Percentiles rank a stretch among this genome's conserved stretches.
Conservation (phyloP, 2,329 filamentous ascomycete genomes). For the Hypoxylon rubiginosum region DNA sequence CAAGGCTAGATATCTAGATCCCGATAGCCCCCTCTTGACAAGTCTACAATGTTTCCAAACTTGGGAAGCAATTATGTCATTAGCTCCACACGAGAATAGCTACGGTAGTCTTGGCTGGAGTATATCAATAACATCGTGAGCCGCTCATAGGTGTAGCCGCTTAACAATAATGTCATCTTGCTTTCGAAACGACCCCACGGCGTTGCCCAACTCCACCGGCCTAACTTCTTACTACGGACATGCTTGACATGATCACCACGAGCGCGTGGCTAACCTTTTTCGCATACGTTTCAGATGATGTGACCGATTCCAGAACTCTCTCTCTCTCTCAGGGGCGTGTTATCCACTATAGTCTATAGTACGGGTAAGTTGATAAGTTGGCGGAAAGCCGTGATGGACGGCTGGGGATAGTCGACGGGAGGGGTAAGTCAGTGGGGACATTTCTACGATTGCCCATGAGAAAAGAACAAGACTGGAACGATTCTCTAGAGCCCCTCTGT, state of each 20-base stretch:
- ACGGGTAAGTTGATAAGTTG: constrained; percentile 7
- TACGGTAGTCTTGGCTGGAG: constrained; percentile 12
- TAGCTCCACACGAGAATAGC: constrained; percentile 26
- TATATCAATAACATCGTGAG: constrained; percentile 21
- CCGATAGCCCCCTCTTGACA: constrained; percentile 34
- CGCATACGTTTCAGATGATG: constrained; percentile 37
- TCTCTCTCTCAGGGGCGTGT: constrained; percentile 28
- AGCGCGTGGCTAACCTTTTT: constrained; percentile 32
- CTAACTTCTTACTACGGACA: constrained; percentile 12
- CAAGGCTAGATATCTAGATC: constrained; percentile 38
- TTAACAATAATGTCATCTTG: constrained; percentile 34
- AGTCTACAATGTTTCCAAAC: constrained; percentile 23
- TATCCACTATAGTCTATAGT: constrained; percentile 24
- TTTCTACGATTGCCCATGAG: constrained; percentile 6
- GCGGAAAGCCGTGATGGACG: constrained; percentile 14
- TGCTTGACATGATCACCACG: constrained; percentile 38
- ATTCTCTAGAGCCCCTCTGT: constrained; percentile 11
- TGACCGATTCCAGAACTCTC: constrained; percentile 12
- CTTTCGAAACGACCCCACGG: constrained; percentile 31
- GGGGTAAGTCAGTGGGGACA: constrained; percentile 28
- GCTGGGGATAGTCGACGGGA: constrained; percentile 30
- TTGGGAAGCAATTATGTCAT: constrained; percentile 41
- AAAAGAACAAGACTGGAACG: constrained; percentile 29
- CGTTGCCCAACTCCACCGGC: constrained; percentile 26
- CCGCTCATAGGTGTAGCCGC: constrained; percentile 18